Base-by-base conservation (phyloP, 2,329 filamentous ascomycete species). In the Aspergillus oerlinghausenensis region DNA sequence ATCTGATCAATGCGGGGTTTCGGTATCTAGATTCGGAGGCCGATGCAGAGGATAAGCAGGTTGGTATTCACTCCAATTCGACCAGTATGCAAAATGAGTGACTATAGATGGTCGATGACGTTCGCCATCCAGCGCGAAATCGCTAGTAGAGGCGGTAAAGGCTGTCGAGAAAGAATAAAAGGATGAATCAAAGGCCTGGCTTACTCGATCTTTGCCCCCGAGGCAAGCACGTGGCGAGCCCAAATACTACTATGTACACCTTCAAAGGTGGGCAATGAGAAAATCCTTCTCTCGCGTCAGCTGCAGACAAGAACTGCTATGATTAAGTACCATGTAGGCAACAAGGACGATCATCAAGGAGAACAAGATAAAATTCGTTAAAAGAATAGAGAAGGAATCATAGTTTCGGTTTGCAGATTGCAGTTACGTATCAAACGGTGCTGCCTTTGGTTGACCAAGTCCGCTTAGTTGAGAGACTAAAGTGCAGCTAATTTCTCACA, bases 1-100 rank as follows among this genome's bases (percentile, higher is more conserved):
- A 58, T 49, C 45, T 49, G 52, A 52, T 48, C 49, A 51, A 60
- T 65, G 63, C 61, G 63, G 63, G 63, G 63, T 65, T 55, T 7
- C 10, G 11, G 10, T 11, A 43, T 19, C 40, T 7, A 43, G 40
- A 43, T 43, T 11, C 40, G 21, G 40, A 6, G 8, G 40, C n/a
- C n/a, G 11, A 19, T 4, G 21, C 4, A 11, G 21, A 29, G 23
- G 43, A 26, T 14, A 19, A 47, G 10, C 9, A 47, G 11, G 43
- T 47, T 47, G 11, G 19, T 47, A 47, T 47, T 3, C n/a, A 11
- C 5, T 11, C 21, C 19, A 26, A 25, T 14, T 17, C 19, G 43
- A 23, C 17, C 25, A 21, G 23, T 26, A 26, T 5, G 43, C 11
- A 10, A 54, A 62, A 59, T 53, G 59, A 63, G 58, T 45, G 60